phyloP scores from a whole-genome alignment of 208 protist species.

The Leishmania turanica region DNA sequence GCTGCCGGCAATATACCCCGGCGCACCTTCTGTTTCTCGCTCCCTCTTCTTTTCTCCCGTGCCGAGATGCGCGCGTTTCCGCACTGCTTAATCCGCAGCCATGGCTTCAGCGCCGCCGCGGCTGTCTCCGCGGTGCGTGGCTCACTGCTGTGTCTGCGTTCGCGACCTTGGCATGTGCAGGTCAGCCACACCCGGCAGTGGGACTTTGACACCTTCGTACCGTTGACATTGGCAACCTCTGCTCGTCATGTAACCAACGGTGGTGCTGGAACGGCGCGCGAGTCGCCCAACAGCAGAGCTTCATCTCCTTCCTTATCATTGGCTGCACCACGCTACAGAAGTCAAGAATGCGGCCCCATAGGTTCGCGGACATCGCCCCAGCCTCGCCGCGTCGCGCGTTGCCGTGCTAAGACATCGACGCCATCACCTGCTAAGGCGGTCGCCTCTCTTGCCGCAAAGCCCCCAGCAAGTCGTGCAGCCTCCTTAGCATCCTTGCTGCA shows the following conservation, averaged over 20 bases:
- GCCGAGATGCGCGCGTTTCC: not conserved
- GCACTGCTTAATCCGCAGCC: not conserved
- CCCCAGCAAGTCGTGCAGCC: not conserved
- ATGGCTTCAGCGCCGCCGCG: not conserved
- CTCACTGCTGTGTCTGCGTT: not conserved
- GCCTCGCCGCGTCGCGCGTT: slow-evolving; percentile 3
- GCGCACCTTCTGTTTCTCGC: not conserved
- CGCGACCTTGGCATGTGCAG: not conserved
- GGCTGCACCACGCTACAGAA: slow-evolving; percentile 3
- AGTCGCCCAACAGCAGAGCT: not conserved
- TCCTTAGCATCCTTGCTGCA: not conserved
- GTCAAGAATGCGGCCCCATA: not conserved
- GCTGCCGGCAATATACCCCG: not conserved
- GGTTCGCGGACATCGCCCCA: not conserved
- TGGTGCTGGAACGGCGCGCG: slow-evolving; percentile 1
- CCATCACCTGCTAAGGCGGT: not conserved
- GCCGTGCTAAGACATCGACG: not conserved
- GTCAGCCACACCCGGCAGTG: not conserved
- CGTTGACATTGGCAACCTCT: not conserved
- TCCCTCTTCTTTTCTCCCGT: not conserved
- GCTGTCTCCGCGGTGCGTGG: not conserved
- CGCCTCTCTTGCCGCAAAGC: not conserved
- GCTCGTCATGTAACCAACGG: not conserved
- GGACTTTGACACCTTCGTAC: not conserved
- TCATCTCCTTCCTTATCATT: not conserved